Percentiles rank a stretch among this genome's conserved stretches.
Evolutionary conservation across 441 rosid species (phyloP).

Genomic region (Isatis lusitanica): DNA sequence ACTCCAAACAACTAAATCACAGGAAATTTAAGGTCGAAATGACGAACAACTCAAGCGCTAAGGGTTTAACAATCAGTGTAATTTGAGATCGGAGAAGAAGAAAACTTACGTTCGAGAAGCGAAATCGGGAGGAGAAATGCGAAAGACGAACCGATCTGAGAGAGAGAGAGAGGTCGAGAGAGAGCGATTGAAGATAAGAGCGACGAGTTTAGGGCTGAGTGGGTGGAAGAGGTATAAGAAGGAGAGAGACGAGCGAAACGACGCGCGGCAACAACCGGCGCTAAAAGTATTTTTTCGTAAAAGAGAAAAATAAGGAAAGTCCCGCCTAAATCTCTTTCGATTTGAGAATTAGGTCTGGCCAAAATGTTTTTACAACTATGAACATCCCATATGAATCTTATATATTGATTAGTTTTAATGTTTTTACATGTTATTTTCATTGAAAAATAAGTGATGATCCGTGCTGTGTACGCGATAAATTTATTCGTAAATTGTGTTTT

Average conservation of each 20-base stretch:
- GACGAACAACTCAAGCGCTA: background rate
- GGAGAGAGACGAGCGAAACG: background rate
- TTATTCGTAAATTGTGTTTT: too few relatives aligned
- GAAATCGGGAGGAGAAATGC: background rate
- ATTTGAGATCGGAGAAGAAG: background rate
- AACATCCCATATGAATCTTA: background rate
- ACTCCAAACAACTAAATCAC: background rate
- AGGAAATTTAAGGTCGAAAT: background rate
- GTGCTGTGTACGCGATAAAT: too few relatives aligned
- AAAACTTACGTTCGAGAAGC: background rate
- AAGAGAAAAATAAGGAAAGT: background rate
- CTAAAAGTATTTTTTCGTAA: background rate
- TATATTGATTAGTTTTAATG: too few relatives aligned
- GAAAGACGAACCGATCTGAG: background rate
- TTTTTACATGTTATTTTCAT: too few relatives aligned
- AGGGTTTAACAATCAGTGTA: background rate
- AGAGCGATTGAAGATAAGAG: background rate
- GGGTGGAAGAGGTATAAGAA: background rate
- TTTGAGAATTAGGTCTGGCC: background rate
- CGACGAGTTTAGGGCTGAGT: background rate
- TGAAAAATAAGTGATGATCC: too few relatives aligned
- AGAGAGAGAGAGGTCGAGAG: background rate
- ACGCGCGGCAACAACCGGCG: slow-evolving; percentile 5
- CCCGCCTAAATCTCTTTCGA: background rate
- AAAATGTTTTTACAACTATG: background rate